phyloP scores from a whole-genome alignment of 768 basidiomycete genomes.

The Tricholoma furcatifolium region DNA sequence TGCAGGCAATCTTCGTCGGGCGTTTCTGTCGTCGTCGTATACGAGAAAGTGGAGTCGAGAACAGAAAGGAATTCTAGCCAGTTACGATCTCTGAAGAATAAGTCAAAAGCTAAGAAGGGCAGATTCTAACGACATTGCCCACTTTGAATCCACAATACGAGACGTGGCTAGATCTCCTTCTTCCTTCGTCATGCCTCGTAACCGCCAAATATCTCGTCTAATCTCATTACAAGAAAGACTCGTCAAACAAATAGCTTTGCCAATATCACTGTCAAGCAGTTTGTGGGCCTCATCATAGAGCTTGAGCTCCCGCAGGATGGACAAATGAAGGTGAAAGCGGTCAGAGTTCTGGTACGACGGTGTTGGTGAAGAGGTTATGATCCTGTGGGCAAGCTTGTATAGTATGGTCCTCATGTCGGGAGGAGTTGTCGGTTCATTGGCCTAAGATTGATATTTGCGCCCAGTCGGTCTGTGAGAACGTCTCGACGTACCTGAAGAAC shows the following conservation, averaged over 20 bases:
- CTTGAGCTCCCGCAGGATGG: slow-evolving; percentile 66
- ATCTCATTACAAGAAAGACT: slow-evolving; percentile 76
- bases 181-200: slow-evolving; percentile 53
- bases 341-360: slow-evolving; percentile 68
- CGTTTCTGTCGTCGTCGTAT: slow-evolving; percentile 23
- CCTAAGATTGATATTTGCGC: slow-evolving; percentile 39
- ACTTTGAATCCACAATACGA: slow-evolving; percentile 62
- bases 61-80: slow-evolving; percentile 83
- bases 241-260: slow-evolving; percentile 62
- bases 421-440: slow-evolving; percentile 65
- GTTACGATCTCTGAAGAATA: slow-evolving; percentile 63
- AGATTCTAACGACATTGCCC: slow-evolving; percentile 18
- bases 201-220: slow-evolving; percentile 67
- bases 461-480: neutral
- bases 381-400: slow-evolving; percentile 74
- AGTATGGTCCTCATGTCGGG: slow-evolving; percentile 63
- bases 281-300: slow-evolving; percentile 70
- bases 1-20: slow-evolving; percentile 36
- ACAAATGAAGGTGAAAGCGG: slow-evolving; percentile 74
- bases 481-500: slow-evolving; percentile 62
- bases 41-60: slow-evolving; percentile 63
- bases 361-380: slow-evolving; percentile 61
- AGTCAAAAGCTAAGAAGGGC: neutral
- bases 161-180: slow-evolving; percentile 62
- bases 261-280: slow-evolving; percentile 67